Evolutionary conservation across 73 alveolate species (phyloP), one percentile per base, ranked within the genome.

Genomic region (Tetrahymena borealis): DNA sequence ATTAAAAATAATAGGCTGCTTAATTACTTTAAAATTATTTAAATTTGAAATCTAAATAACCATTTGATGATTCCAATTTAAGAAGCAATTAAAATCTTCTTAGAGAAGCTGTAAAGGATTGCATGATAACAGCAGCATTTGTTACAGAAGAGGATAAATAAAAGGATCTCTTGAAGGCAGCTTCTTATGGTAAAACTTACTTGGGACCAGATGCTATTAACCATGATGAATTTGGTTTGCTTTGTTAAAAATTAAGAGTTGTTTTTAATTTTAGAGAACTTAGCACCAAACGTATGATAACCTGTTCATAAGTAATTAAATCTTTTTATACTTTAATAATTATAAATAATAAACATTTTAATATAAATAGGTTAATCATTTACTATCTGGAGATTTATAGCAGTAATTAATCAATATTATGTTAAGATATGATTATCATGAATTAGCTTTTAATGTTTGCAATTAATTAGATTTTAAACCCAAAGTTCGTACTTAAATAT

Each of bases 151-250:
- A 93, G 31, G 95, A 93, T 16, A 79, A 33, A 33, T 42, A 94
- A 93, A 94, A 39, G 37, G 91, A 94, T 37, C 77, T 94, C 42
- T 40, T 94, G 9, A 94, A 94, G 40, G 95, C 97, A 39, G 97
- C 97, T 16, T 60, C 94, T 78, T 94, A 91, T 94, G 97, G 97
- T 11, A 91, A 94, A 39, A 94, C 95, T 7, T 94, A 92, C 39
- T 39, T 94, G 39, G 94, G 96, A 37, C 91, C 92, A 16, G 43
- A 91, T 42, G 94, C 90, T 12, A 91, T 94, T 40, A 96, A 94
- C 33, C 93, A 94, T 13, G 93, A 93, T 42, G 40, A 91, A 4
- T 39, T 94, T 32, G 95, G 90, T 32, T 90, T 92, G 18, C 39
- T 92, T 11, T 79, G 94, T 28, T 38, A 77, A 90, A 38, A 40